phyloP scores from a whole-genome alignment of 495 filamentous ascomycete species.

The Daldinia bambusicola region DNA sequence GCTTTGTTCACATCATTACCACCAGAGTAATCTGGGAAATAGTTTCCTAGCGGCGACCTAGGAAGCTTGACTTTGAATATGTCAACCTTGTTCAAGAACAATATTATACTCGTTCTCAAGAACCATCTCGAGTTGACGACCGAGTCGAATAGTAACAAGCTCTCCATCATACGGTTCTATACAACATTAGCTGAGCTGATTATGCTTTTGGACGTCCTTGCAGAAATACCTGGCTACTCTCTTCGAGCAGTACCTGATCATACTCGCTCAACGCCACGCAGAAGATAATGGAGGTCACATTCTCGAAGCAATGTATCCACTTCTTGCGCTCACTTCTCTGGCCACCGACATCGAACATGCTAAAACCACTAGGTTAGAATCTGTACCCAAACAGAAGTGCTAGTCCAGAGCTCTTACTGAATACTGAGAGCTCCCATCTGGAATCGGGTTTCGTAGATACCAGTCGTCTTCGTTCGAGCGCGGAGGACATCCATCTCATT shows the following conservation, averaged over 20 bases:
- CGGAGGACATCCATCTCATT: slow-evolving; percentile 92
- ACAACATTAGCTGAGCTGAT: slow-evolving; percentile 33
- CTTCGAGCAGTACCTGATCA: slow-evolving; percentile 94
- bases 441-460: slow-evolving; percentile 98
- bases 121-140: slow-evolving; percentile 99
- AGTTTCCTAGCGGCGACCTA: slow-evolving; percentile 86
- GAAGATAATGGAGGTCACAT: slow-evolving; percentile 99
- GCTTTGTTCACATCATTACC: slow-evolving; percentile 98
- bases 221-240: slow-evolving; percentile 86
- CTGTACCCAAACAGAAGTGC: slow-evolving; percentile 27
- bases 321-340: slow-evolving; percentile 98
- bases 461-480: slow-evolving; percentile 97
- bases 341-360: slow-evolving; percentile 99
- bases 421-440: slow-evolving; percentile 98
- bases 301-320: slow-evolving; percentile 99
- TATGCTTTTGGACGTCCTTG: slow-evolving; percentile 3
- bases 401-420: slow-evolving; percentile 73
- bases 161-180: slow-evolving; percentile 99
- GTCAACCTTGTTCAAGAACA: slow-evolving; percentile 99
- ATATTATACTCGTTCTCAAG: slow-evolving; percentile 96
- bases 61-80: slow-evolving; percentile 94
- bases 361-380: slow-evolving; percentile 51
- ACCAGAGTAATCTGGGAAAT: slow-evolving; percentile 97
- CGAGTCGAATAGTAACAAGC: slow-evolving; percentile 95
- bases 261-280: slow-evolving; percentile 98